Conservation (phyloP, 371 early-diverging fungal species). For the Mortierella sp. region DNA sequence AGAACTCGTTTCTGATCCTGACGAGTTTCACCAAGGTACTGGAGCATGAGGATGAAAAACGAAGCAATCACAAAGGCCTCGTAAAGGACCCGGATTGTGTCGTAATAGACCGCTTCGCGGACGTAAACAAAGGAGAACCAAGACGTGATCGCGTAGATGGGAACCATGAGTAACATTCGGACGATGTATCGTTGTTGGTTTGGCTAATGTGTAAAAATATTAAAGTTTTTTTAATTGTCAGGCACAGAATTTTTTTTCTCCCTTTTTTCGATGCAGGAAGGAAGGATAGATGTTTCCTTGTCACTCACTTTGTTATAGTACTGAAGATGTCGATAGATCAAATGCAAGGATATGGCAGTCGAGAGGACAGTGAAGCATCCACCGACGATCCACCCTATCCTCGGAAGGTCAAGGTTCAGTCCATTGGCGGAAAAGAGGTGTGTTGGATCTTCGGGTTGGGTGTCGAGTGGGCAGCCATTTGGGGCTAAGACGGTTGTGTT, state of each 20-base stretch:
- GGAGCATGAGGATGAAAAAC: conserved; percentile 70
- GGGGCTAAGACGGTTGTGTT: conserved; percentile 8
- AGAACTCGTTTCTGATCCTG: conserved; percentile 55
- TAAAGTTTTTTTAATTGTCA: too few relatives aligned
- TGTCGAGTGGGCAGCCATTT: conserved; percentile 49
- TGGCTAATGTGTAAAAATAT: too few relatives aligned
- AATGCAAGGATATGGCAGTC: conserved; percentile 27
- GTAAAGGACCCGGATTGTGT: conserved; percentile 71
- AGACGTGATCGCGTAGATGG: conserved; percentile 75
- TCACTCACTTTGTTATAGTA: conserved; percentile 43
- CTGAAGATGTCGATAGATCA: conserved; percentile 47
- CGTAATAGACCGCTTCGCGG: conserved; percentile 70
- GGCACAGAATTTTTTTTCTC: neutral
- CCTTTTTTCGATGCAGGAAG: neutral
- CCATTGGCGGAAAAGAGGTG: conserved; percentile 42
- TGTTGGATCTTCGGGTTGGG: conserved; percentile 34
- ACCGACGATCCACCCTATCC: conserved; percentile 47
- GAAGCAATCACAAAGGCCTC: conserved; percentile 72
- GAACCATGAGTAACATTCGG: conserved; percentile 76
- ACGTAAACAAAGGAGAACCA: conserved; percentile 73
- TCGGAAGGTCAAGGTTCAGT: conserved; percentile 36
- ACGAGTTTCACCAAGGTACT: conserved; percentile 65
- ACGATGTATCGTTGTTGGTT: conserved; percentile 72
- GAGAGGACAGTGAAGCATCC: conserved; percentile 23
- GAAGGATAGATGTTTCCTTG: neutral